A percentile compares a stretch with the other conserved stretches of the same genome.
Conservation (phyloP, 2,329 filamentous ascomycete genomes). For the Monilinia fructigena region DNA sequence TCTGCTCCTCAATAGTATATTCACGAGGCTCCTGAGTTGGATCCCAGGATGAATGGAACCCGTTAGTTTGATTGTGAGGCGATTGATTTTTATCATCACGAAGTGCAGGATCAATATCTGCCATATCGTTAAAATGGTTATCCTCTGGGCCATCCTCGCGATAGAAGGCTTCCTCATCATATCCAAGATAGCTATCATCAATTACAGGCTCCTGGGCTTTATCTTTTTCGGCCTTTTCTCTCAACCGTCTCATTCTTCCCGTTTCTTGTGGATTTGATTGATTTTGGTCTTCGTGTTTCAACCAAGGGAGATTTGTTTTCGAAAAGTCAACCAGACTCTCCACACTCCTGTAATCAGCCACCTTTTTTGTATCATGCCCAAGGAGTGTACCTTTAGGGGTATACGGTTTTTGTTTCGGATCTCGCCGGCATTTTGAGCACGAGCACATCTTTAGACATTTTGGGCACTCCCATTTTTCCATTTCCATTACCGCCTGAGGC, state of each 20-base stretch:
- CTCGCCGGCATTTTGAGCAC: conserved; percentile 69
- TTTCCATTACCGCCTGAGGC: conserved; percentile 78
- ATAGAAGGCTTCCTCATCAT: conserved; percentile 21
- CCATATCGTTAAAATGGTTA: conserved; percentile 29
- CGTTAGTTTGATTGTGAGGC: not conserved
- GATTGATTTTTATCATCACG: conserved; percentile 20
- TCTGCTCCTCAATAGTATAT: not conserved
- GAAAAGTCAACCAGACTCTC: conserved; percentile 90
- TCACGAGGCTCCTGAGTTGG: not conserved
- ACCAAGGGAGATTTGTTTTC: conserved; percentile 81
- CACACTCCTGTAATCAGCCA: conserved; percentile 87
- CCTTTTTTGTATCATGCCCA: conserved; percentile 84
- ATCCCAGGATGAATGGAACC: not conserved
- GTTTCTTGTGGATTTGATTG: conserved; percentile 44
- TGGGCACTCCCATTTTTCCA: conserved; percentile 83
- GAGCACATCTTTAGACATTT: conserved; percentile 85
- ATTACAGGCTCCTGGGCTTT: conserved; percentile 35
- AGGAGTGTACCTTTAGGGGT: conserved; percentile 83
- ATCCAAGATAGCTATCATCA: conserved; percentile 33
- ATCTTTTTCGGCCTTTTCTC: conserved; percentile 39
- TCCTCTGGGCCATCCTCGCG: conserved; percentile 17
- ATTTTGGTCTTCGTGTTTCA: conserved; percentile 59
- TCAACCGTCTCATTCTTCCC: conserved; percentile 38
- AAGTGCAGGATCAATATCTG: conserved; percentile 38
- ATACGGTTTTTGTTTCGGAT: conserved; percentile 72